These are phyloP conservation scores for Fusarium praegraminearum DNA, from an alignment of 2,329 filamentous ascomycete species.

Conservation along the genomic window DNA sequence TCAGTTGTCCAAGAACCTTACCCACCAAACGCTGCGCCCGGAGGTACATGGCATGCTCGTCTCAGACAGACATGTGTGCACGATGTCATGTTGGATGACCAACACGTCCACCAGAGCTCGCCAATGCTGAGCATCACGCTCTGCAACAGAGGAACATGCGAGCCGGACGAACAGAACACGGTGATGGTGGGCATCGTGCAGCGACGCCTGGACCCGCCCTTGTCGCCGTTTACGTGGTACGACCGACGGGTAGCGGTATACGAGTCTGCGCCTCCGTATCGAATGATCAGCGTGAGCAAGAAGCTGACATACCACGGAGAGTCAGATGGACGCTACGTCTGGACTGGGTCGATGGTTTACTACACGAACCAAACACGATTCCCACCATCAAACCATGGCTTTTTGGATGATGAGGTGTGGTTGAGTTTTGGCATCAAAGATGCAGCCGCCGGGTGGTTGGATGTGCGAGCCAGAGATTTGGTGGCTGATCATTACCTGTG, in stretches of 20 bases:
- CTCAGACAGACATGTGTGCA: slow-evolving; percentile 31
- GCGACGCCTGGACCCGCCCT: slow-evolving; percentile 31
- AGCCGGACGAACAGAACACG: slow-evolving; percentile 33
- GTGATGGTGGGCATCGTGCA: slow-evolving; percentile 41
- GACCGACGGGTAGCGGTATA: slow-evolving; percentile 40
- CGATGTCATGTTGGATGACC: slow-evolving; percentile 33
- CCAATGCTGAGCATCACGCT: slow-evolving; percentile 41
- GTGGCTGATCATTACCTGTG: slow-evolving; percentile 40
- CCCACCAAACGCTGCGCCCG: slow-evolving; percentile 1
- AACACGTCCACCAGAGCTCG: slow-evolving; percentile 39
- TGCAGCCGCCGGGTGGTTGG: slow-evolving; percentile 39
- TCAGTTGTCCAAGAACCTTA: slow-evolving; percentile 37
- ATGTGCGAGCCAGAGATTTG: slow-evolving; percentile 36
- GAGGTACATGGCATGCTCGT: slow-evolving; percentile 32
- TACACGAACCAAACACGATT: slow-evolving; percentile 27
- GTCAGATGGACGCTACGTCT: slow-evolving; percentile 28
- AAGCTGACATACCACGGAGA: slow-evolving; percentile 43
- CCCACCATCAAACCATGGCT: slow-evolving; percentile 34
- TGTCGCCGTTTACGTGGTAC: slow-evolving; percentile 30
- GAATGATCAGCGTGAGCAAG: slow-evolving; percentile 43
- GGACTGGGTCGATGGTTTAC: slow-evolving; percentile 41
- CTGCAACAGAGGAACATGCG: slow-evolving; percentile 36
- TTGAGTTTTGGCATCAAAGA: slow-evolving; percentile 42
- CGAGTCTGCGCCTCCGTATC: slow-evolving; percentile 31
- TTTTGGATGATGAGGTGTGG: slow-evolving; percentile 41